These are phyloP conservation scores for Hypoxylon cercidicola DNA, from an alignment of 495 filamentous ascomycete genomes.

Conservation along the genomic window DNA sequence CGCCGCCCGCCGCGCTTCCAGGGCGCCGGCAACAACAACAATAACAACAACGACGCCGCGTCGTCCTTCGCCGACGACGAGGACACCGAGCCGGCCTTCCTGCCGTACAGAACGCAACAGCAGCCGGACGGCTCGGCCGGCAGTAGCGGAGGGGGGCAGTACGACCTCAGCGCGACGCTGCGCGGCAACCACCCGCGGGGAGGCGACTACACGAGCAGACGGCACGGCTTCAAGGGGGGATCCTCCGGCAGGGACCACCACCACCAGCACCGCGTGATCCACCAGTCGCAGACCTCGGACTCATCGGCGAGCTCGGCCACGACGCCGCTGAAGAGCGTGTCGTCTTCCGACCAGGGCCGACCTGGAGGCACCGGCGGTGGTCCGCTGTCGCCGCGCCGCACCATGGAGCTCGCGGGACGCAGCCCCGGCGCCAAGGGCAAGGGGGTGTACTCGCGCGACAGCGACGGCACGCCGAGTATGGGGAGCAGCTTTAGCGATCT, in stretches of 20 bases:
- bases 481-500: slow-evolving; percentile 97
- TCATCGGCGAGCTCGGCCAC: slow-evolving; percentile 69
- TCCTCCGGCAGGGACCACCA: slow-evolving; percentile 43
- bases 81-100: slow-evolving; percentile 73
- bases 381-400: slow-evolving; percentile 63
- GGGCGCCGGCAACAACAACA: too few relatives aligned
- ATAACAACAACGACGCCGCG: slow-evolving; percentile 48
- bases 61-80: slow-evolving; percentile 50
- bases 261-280: too few relatives aligned
- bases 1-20: slow-evolving; percentile 67
- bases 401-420: slow-evolving; percentile 65
- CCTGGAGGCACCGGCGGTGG: slow-evolving; percentile 28
- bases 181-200: slow-evolving; percentile 59
- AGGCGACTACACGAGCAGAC: slow-evolving; percentile 52
- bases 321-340: slow-evolving; percentile 20
- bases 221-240: slow-evolving; percentile 44
- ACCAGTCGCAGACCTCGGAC: slow-evolving; percentile 64
- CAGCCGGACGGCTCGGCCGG: slow-evolving; percentile 35
- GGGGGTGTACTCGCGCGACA: slow-evolving; percentile 68
- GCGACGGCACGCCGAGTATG: slow-evolving; percentile 94
- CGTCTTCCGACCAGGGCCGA: slow-evolving; percentile 25
- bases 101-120: slow-evolving; percentile 68
- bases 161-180: slow-evolving; percentile 73
- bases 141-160: slow-evolving; percentile 45
- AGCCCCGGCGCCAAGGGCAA: slow-evolving; percentile 66